Evolutionary conservation across 305 asterid genomes (phyloP).

Genomic region (Fraxinus nigra): DNA sequence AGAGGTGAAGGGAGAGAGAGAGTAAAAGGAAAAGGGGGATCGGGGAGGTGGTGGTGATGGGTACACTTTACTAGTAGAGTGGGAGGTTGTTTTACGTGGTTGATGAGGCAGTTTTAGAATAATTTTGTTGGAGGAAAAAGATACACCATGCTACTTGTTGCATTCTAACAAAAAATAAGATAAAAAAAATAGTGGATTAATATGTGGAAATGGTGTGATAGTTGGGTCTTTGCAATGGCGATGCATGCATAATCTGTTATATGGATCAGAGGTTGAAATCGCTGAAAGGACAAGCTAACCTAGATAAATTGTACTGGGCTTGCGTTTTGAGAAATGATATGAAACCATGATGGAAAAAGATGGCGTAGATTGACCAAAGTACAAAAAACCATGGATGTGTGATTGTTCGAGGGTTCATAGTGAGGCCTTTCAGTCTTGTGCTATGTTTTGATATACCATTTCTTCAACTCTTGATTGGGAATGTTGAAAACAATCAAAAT

Average conservation of each 20-base stretch:
- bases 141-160: neutral
- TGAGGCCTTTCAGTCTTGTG: neutral
- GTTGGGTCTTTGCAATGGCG: neutral
- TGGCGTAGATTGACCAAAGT: neutral
- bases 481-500: neutral
- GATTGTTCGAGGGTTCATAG: neutral
- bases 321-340: neutral
- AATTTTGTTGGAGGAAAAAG: neutral
- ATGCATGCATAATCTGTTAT: neutral
- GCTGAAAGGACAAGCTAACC: neutral
- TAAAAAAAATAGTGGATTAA: neutral
- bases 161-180: neutral
- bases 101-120: neutral
- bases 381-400: neutral
- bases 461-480: neutral
- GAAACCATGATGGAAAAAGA: neutral
- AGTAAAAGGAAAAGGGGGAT: neutral
- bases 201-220: neutral
- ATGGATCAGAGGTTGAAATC: neutral
- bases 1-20: neutral
- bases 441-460: neutral
- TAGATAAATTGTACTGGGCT: neutral
- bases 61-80: neutral
- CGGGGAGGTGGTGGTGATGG: neutral
- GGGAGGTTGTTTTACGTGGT: neutral